phyloP scores from a whole-genome alignment of 208 protist species.

The Endotrypanum monterogeii region DNA sequence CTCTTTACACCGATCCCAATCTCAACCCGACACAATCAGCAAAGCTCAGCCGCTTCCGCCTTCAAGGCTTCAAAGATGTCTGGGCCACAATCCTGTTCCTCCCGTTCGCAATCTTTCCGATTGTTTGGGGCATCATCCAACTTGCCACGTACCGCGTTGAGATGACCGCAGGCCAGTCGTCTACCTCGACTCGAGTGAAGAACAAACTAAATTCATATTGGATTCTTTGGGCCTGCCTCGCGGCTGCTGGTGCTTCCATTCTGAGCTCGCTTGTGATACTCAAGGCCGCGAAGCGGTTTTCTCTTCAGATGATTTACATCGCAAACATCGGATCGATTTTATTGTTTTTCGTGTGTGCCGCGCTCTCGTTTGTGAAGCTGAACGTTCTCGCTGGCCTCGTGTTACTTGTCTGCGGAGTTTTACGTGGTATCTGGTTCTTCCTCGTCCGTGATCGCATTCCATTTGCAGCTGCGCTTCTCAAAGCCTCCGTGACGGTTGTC shows the following conservation, averaged over 20 bases:
- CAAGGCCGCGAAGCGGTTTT: constrained; percentile 19
- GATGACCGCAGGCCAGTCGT: not conserved
- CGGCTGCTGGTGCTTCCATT: constrained; percentile 14
- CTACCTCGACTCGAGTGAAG: not conserved
- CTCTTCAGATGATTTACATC: constrained; percentile 58
- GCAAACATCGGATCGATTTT: constrained; percentile 49
- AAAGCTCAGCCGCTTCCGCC: constrained; percentile 65
- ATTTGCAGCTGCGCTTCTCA: constrained; percentile 73
- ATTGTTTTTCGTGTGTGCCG: constrained; percentile 31
- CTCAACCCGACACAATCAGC: constrained; percentile 22
- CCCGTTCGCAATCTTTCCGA: constrained; percentile 43
- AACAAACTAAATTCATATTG: not conserved
- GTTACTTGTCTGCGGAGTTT: constrained; percentile 35
- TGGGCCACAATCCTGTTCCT: constrained; percentile 73
- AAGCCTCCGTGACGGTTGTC: constrained; percentile 44
- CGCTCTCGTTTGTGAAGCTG: constrained; percentile 37
- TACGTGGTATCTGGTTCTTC: constrained; percentile 58
- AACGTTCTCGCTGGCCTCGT: constrained; percentile 40
- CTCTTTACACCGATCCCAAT: constrained; percentile 55
- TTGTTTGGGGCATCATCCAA: constrained; percentile 65
- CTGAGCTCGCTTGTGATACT: constrained; percentile 23
- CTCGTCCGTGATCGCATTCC: constrained; percentile 74
- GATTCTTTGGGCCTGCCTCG: constrained; percentile 1
- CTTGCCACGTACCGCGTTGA: constrained; percentile 39
- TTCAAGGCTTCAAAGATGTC: constrained; percentile 69